Evolutionary conservation across 2,329 filamentous ascomycete genomes (phyloP).

Genomic region (Xylaria sp.): DNA sequence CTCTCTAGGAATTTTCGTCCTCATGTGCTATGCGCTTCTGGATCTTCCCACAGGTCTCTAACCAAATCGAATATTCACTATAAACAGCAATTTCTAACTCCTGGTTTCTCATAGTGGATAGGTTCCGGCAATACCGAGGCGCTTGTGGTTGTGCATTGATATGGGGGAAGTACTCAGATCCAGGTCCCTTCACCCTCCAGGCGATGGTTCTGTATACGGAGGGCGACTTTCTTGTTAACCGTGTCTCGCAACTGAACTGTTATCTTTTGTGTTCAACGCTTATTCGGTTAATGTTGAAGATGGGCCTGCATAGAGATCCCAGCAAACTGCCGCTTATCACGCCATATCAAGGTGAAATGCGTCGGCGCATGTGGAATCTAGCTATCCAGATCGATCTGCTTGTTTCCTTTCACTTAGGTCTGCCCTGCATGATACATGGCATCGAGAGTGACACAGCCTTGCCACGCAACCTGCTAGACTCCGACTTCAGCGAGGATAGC

Average conservation of each 20-base stretch:
- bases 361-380: constrained; percentile 64
- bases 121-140: constrained; percentile 59
- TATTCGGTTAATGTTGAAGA: constrained; percentile 66
- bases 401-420: constrained; percentile 73
- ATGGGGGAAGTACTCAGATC: constrained; percentile 61
- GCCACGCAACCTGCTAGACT: constrained; percentile 71
- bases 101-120: constrained; percentile 49
- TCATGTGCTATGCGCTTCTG: neutral
- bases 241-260: constrained; percentile 62
- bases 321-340: constrained; percentile 61
- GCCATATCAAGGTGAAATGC: constrained; percentile 65
- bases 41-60: neutral
- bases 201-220: constrained; percentile 64
- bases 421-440: constrained; percentile 72
- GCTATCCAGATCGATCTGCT: constrained; percentile 69
- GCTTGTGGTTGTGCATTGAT: constrained; percentile 64
- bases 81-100: constrained; percentile 2
- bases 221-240: constrained; percentile 63
- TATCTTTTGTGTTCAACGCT: constrained; percentile 63
- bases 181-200: constrained; percentile 59
- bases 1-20: neutral
- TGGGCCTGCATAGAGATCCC: constrained; percentile 68
- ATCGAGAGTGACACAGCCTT: constrained; percentile 71
- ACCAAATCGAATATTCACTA: neutral
- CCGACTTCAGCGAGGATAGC: constrained; percentile 69